Base-by-base conservation (phyloP, 257 asterid species). In the Fraxinus anomala region DNA sequence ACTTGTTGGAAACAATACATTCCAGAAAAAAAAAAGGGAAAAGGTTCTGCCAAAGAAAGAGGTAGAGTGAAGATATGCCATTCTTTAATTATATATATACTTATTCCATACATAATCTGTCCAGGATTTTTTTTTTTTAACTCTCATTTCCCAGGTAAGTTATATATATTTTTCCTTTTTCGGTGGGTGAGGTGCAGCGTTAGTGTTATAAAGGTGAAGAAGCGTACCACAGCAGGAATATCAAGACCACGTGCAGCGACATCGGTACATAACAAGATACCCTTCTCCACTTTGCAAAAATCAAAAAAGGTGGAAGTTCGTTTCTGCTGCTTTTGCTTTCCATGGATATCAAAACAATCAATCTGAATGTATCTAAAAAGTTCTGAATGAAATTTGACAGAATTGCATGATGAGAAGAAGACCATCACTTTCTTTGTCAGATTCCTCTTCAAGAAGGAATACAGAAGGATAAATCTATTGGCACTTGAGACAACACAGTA, bases 201-300 rank as follows among this genome's bases (percentile, higher is more conserved):
- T n/a, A 6, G 16, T 3, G 68, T 61, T 10, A 47, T 31, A 19
- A 30, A 73, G 70, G 81, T 47, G 70, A 80, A 70, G 72, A 33
- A 82, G 63, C 88, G 79, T 93, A 96, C 99, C 98, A 96, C 98
- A 72, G 91, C 84, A 73, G 98, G 99, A 84, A 96, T 93, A 87
- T 96, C 98, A 78, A 96, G 97, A 75, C 99, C 99, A 82, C 99
- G 98, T 71, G 99, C 97, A 24, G 98, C 99, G 12, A 96, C 97
- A 77, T 96, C 98, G 0, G 99, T 96, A 80, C 99, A 93, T 76
- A 96, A 86, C 76, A 93, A 82, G 76, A 96, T 89, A 70, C 99
- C 99, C 85, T 88, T 92, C 77, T 92, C 90, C 19, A 96, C 95
- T 80, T 89, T 87, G 86, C 96, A 91, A 82, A 92, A 96, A n/a